A percentile compares a stretch with the other conserved stretches of the same genome.
These are phyloP conservation scores for Rehmannia glutinosa DNA, from an alignment of 257 asterid species.

Conservation along the genomic window DNA sequence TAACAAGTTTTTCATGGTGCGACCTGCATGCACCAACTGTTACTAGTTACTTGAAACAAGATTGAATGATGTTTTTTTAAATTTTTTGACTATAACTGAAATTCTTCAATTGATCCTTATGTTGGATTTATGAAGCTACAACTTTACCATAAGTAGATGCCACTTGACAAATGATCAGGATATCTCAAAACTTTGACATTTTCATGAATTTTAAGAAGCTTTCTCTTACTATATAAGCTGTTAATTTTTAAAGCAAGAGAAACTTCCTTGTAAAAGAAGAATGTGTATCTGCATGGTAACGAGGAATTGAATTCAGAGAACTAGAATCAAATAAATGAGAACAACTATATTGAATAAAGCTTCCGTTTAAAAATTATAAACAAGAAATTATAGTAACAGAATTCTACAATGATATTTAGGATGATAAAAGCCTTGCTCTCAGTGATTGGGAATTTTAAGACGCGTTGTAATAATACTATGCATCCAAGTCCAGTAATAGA, in stretches of 20 bases:
- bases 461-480: too few relatives aligned
- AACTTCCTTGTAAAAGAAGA: slow-evolving; percentile 97
- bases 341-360: too few relatives aligned
- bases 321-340: too few relatives aligned
- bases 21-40: slow-evolving; percentile 59
- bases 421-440: not conserved
- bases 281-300: slow-evolving; percentile 70
- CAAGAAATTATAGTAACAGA: not conserved
- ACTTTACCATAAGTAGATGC: slow-evolving; percentile 83
- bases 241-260: slow-evolving; percentile 87
- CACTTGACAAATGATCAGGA: slow-evolving; percentile 81
- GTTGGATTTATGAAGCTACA: slow-evolving; percentile 15
- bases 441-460: too few relatives aligned
- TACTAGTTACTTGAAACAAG: not conserved
- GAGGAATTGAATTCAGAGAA: slow-evolving; percentile 10
- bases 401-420: not conserved
- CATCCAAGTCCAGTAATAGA: not conserved
- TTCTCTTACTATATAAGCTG: slow-evolving; percentile 76
- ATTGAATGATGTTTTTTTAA: too few relatives aligned
- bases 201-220: slow-evolving; percentile 80
- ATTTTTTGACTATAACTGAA: not conserved
- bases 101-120: not conserved
- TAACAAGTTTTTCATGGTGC: slow-evolving; percentile 95
- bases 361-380: too few relatives aligned
- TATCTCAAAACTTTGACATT: slow-evolving; percentile 79